phyloP scores from a whole-genome alignment of 352 stramenopile species.

The Globisporangium splendens region DNA sequence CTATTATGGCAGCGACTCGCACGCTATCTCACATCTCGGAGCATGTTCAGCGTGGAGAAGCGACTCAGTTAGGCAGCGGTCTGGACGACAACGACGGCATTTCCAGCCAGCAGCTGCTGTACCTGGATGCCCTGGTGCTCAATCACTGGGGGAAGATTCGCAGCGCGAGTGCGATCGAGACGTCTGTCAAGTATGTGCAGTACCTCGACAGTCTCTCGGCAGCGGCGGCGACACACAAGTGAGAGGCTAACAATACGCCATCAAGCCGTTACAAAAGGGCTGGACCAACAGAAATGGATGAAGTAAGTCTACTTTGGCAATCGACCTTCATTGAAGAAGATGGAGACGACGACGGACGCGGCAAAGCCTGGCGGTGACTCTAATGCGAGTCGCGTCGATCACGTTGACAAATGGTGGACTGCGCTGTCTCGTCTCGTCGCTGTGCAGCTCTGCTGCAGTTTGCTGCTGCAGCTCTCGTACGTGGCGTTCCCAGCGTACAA shows the following conservation, averaged over 20 bases:
- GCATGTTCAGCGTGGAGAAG: conserved; percentile 29
- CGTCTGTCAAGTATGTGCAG: conserved; percentile 39
- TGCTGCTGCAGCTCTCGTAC: conserved; percentile 81
- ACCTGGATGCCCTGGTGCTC: conserved; percentile 57
- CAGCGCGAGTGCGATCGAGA: conserved; percentile 27
- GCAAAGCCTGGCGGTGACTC: background rate
- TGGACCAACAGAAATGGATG: too few species aligned
- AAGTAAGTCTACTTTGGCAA: too few species aligned
- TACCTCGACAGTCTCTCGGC: conserved; percentile 33
- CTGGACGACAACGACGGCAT: conserved; percentile 21
- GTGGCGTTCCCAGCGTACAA: conserved; percentile 81
- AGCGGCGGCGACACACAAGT: background rate
- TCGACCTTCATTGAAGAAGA: background rate
- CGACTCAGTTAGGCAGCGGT: background rate
- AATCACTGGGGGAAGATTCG: conserved; percentile 45
- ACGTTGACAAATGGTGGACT: conserved; percentile 41
- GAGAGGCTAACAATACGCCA: background rate
- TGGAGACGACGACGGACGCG: background rate
- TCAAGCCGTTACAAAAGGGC: background rate
- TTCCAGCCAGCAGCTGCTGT: conserved; percentile 45
- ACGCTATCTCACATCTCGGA: conserved; percentile 21
- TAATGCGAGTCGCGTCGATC: background rate
- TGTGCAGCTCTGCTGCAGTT: conserved; percentile 47
- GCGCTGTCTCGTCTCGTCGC: conserved; percentile 31
- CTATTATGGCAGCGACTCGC: conserved; percentile 13